Base-by-base conservation (phyloP, 345 rosid genomes). In the Reutealis trisperma region DNA sequence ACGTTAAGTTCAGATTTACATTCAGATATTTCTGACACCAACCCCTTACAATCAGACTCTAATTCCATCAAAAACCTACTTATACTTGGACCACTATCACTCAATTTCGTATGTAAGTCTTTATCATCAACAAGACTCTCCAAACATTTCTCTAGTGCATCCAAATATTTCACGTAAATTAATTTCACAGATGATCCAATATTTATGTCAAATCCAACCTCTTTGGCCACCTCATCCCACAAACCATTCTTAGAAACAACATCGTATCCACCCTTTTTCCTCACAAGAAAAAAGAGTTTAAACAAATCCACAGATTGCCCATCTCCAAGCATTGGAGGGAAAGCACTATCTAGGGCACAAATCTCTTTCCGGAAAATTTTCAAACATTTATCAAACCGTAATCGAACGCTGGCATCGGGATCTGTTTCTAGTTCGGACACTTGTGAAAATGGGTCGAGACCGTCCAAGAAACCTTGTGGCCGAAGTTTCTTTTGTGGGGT, bases 251-350 rank as follows among this genome's bases (percentile, higher is more conserved):
- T 24, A 1, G 87, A 85, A 78, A 89, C 92, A 7, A 75, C 81
- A 42, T 75, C 58, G 22, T 76, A 82, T 0, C 93, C 92, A 10
- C 90, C 94, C 24, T 78, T 90, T 47, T 81, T 72, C 47, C 86
- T 84, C 77, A 89, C 96, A 34, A 73, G 76, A 51, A 88, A 21
- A 58, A 82, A 88, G 4, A 92, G 87, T 41, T 71, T 85, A 67
- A 86, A 84, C 88, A 92, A 85, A 83, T 89, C 87, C 8, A 88
- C 81, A 21, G 59, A 7, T 63, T 79, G 80, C 15, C 90, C 93
- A 77, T 89, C 81, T 37, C 88, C 90, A 70, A 87, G 88, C 90
- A 86, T 76, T 34, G 92, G 87, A 73, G 94, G 83, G 61, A 70
- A 63, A 60, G 57, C 71, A 74, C 14, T 25, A 70, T 80, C 79